phyloP scores from a whole-genome alignment of 768 basidiomycete species.

The Kwoniella sp. region DNA sequence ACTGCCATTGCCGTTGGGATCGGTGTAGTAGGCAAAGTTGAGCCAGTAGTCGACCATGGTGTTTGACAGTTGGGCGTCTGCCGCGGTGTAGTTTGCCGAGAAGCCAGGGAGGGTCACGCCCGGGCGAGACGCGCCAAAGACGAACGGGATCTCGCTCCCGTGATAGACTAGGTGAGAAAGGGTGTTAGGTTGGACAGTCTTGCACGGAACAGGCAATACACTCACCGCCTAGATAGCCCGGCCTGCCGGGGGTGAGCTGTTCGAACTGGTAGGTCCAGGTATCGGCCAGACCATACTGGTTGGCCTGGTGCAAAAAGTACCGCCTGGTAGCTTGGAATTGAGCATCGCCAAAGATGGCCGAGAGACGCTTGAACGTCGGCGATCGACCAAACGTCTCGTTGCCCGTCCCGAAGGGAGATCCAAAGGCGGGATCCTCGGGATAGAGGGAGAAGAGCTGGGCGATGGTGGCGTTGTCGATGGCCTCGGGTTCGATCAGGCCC shows the following conservation, averaged over 20 bases:
- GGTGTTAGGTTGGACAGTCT: neutral
- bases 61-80: constrained; percentile 21
- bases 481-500: constrained; percentile 19
- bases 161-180: constrained; percentile 9
- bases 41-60: constrained; percentile 44
- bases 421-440: constrained; percentile 29
- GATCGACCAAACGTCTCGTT: constrained; percentile 44
- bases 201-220: neutral
- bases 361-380: constrained; percentile 32
- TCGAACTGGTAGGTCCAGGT: constrained; percentile 46
- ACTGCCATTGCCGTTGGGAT: constrained; percentile 21
- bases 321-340: constrained; percentile 40
- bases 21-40: constrained; percentile 43
- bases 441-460: constrained; percentile 27
- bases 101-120: neutral
- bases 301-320: constrained; percentile 34
- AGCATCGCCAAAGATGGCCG: constrained; percentile 40
- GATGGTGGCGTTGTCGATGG: constrained; percentile 21
- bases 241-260: constrained; percentile 10
- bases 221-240: constrained; percentile 9
- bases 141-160: constrained; percentile 11
- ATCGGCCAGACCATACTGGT: constrained; percentile 17
- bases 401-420: constrained; percentile 42
- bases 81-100: constrained; percentile 23
- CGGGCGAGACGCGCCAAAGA: neutral